These are phyloP conservation scores for Diaporthe sp. DNA, from an alignment of 2,329 filamentous ascomycete genomes.

Conservation along the genomic window DNA sequence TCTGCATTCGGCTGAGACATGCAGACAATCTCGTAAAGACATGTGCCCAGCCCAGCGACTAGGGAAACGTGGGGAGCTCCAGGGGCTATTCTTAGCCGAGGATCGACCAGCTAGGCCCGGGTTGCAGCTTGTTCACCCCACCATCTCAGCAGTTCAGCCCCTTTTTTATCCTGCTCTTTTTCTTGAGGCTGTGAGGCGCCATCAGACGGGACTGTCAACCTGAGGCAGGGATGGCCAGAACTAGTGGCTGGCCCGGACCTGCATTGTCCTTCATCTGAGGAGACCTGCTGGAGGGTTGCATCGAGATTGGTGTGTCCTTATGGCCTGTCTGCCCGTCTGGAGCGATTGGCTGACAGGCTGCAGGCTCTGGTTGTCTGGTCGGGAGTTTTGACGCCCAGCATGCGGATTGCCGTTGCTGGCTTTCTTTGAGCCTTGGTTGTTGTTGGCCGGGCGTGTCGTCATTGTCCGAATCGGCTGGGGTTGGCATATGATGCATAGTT, in stretches of 20 bases:
- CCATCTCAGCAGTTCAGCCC: conserved; percentile 21
- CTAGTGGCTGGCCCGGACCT: conserved; percentile 32
- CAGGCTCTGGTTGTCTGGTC: conserved; percentile 1
- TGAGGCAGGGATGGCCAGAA: conserved; percentile 17
- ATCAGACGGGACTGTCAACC: conserved; percentile 24
- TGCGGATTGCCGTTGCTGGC: conserved; percentile 23
- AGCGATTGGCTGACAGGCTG: conserved; percentile 16
- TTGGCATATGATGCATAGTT: neutral
- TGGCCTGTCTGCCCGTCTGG: conserved; percentile 6
- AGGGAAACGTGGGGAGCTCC: conserved; percentile 37
- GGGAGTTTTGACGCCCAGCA: conserved; percentile 31
- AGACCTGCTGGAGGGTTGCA: conserved; percentile 31
- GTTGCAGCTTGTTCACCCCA: conserved; percentile 37
- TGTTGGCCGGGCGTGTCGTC: conserved; percentile 23
- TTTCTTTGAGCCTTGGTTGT: conserved; percentile 27
- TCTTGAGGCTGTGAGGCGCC: conserved; percentile 28
- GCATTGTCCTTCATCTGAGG: conserved; percentile 27
- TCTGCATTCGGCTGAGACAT: conserved; percentile 26
- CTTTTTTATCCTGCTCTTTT: conserved; percentile 22
- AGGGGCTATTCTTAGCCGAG: conserved; percentile 37
- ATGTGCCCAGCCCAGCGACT: conserved; percentile 28
- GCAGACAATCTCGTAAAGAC: conserved; percentile 32
- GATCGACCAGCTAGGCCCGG: conserved; percentile 34
- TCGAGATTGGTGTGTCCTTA: conserved; percentile 21
- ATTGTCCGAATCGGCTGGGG: conserved; percentile 17